phyloP scores from a whole-genome alignment of 1,139 yeast species.

The Meyerozyma smithsonii region DNA sequence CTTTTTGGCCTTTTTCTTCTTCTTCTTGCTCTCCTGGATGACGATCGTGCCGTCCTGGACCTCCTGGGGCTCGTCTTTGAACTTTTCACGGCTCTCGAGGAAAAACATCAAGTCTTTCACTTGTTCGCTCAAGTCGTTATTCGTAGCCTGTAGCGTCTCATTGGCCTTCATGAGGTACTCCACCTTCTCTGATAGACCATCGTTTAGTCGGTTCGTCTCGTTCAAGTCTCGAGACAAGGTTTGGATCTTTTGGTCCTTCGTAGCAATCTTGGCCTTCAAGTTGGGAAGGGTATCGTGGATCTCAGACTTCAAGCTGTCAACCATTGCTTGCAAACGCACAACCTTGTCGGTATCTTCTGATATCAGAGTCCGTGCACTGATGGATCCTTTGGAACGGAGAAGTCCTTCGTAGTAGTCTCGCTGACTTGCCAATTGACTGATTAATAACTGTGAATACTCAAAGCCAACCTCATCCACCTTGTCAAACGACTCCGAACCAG shows the following conservation, averaged over 20 bases:
- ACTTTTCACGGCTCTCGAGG: conserved; percentile 67
- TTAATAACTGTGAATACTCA: conserved; percentile 74
- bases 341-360: conserved; percentile 1
- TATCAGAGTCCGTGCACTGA: conserved; percentile 19
- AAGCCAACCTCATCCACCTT: conserved; percentile 55
- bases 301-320: conserved; percentile 4
- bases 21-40: conserved; percentile 23
- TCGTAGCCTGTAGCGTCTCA: conserved; percentile 24
- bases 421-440: conserved; percentile 85
- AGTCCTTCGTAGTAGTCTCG: conserved; percentile 75
- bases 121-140: conserved; percentile 59
- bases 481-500: conserved; percentile 17
- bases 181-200: conserved; percentile 54
- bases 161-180: conserved; percentile 42
- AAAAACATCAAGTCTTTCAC: conserved; percentile 78
- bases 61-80: conserved; percentile 65
- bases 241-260: conserved; percentile 30
- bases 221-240: conserved; percentile 26
- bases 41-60: conserved; percentile 68
- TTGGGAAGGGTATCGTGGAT: conserved; percentile 26
- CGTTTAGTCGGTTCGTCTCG: conserved; percentile 42
- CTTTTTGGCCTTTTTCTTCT: conserved; percentile 12
- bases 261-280: conserved; percentile 24
- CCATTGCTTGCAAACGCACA: not conserved
- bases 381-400: conserved; percentile 29